A percentile compares a stretch with the other conserved stretches of the same genome.
phyloP scores from a whole-genome alignment of 495 filamentous ascomycete genomes.

The Penicillium longicatenatum region DNA sequence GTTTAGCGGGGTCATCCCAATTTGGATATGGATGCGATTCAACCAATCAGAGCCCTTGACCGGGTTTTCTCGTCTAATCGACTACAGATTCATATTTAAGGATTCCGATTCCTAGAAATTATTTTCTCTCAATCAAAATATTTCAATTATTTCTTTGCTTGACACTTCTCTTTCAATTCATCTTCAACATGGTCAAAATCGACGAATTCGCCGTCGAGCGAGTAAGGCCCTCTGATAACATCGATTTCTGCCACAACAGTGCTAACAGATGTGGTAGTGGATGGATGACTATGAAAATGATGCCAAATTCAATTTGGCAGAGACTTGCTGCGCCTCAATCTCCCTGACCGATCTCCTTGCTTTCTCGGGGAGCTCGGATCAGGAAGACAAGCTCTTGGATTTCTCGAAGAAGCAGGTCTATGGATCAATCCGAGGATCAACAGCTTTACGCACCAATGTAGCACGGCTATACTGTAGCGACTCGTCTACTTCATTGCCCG shows the following conservation, averaged over 20 bases:
- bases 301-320: constrained; percentile 77
- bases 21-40: background rate
- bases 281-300: constrained; percentile 83
- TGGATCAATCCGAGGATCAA: constrained; percentile 68
- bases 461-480: constrained; percentile 62
- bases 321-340: constrained; percentile 81
- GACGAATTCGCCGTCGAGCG: constrained; percentile 77
- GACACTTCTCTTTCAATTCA: background rate
- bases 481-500: constrained; percentile 44
- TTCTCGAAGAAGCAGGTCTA: constrained; percentile 62
- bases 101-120: background rate
- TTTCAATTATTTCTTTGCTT: background rate
- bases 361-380: constrained; percentile 55
- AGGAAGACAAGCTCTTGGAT: constrained; percentile 39
- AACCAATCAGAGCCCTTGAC: background rate
- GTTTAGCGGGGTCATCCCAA: background rate
- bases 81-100: background rate
- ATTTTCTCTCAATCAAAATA: background rate
- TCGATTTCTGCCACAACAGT: background rate
- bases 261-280: constrained; percentile 57
- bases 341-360: constrained; percentile 68
- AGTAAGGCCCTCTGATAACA: constrained; percentile 36
- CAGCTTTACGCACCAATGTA: constrained; percentile 61
- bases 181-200: constrained; percentile 64
- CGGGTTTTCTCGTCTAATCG: background rate